Base-by-base conservation (phyloP, 2,329 filamentous ascomycete genomes). In the Trichoderma polysporum region DNA sequence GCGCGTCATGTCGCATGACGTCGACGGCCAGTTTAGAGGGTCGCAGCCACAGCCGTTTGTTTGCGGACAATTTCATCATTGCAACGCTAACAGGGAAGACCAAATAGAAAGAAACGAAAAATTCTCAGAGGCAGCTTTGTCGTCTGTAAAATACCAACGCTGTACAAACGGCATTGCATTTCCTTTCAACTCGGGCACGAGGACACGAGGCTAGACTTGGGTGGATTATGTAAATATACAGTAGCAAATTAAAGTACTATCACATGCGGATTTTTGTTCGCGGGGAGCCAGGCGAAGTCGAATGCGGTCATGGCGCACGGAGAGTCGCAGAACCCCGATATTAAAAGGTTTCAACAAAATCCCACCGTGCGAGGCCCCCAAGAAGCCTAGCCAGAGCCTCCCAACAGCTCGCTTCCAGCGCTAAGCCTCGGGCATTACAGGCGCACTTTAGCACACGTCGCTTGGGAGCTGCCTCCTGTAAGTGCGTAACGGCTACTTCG, bases 1-100 rank as follows among this genome's bases (percentile, higher is more conserved):
- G 50, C 27, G n/a, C 25, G 17, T 29, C 22, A 54, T 63, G 61
- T 56, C 50, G 61, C 50, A 64, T 64, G 61, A 64, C 61, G 61
- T 64, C 50, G 61, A 54, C 33, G 22, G 19, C 33, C 50, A 12
- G 27, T 29, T 22, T 22, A 45, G n/a, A 61, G 41, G 17, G 56
- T 29, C 39, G 25, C 49, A 29, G 27, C n/a, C 39, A 45, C 39
- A 45, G 39, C 39, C 39, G 39, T n/a, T 45, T 19, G 41, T 45
- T 45, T 45, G 41, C 41, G n/a, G 41, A 45, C 19, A 25, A 4
- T 31, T 29, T 29, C 27, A 33, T 10, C 41, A 22, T 22, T 4
- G 9, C 41, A 45, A 19, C 41, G 1, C 10, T n/a, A n/a, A n/a
- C n/a, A n/a, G n/a, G n/a, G n/a, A n/a, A n/a, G n/a, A n/a, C n/a